A percentile compares a stretch with the other conserved stretches of the same genome.
Evolutionary conservation across 2,329 filamentous ascomycete genomes (phyloP).

Genomic region (Neofusicoccum sp.): DNA sequence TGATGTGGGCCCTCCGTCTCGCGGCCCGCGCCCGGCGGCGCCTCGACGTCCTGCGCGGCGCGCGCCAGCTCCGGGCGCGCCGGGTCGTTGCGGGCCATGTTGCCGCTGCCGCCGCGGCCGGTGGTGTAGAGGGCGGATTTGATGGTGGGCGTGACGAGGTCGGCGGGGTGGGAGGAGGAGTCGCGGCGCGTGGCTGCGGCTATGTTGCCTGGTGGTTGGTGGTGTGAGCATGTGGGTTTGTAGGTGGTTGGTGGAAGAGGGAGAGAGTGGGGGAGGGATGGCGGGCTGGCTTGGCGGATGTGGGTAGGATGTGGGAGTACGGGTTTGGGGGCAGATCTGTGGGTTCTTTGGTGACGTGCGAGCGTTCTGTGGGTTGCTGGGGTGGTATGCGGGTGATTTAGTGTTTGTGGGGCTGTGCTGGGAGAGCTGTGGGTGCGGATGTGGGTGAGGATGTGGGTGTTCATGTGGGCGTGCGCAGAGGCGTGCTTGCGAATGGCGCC

Average conservation of each 20-base stretch:
- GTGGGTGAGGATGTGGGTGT: too few relatives aligned
- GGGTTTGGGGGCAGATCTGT: too few relatives aligned
- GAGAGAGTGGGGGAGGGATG: background rate
- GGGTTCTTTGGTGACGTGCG: too few relatives aligned
- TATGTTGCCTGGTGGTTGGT: constrained; percentile 45
- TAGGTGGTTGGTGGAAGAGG: background rate
- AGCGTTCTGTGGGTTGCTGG: too few relatives aligned
- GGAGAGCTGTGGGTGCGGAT: too few relatives aligned
- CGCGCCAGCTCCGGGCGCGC: constrained; percentile 66
- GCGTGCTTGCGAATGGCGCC: too few relatives aligned
- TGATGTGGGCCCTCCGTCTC: constrained; percentile 61
- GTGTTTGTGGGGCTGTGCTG: too few relatives aligned
- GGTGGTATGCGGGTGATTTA: too few relatives aligned
- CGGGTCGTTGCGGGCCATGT: constrained; percentile 79
- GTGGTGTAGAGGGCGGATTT: constrained; percentile 85
- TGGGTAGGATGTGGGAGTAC: too few relatives aligned
- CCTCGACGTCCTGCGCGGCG: constrained; percentile 77
- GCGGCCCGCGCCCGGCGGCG: constrained; percentile 37
- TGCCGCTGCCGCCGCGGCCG: constrained; percentile 82
- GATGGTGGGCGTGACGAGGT: constrained; percentile 78
- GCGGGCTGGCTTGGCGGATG: background rate
- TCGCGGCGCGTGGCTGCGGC: constrained; percentile 36
- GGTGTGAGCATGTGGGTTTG: background rate
- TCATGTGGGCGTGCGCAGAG: too few relatives aligned
- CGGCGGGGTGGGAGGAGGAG: constrained; percentile 37